These are phyloP conservation scores for Penicillium taxi DNA, from an alignment of 495 filamentous ascomycete species.

Conservation along the genomic window DNA sequence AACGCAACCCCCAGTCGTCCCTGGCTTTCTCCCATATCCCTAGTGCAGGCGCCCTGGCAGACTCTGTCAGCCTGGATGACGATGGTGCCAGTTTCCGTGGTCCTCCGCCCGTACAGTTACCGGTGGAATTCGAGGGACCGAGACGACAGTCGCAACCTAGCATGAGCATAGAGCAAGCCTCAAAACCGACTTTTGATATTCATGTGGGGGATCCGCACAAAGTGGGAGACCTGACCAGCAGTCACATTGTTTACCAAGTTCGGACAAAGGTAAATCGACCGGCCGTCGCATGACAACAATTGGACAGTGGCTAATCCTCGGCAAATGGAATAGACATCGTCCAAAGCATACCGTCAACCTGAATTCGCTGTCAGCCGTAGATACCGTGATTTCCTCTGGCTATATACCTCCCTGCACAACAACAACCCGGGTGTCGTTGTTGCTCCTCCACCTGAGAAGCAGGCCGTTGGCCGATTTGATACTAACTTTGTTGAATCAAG, in stretches of 20 bases:
- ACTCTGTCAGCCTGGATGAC: constrained; percentile 55
- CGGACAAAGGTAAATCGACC: constrained; percentile 87
- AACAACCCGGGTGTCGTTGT: constrained; percentile 95
- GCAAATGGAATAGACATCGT: constrained; percentile 77
- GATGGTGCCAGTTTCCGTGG: constrained; percentile 55
- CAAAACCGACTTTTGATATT: constrained; percentile 87
- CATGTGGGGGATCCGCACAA: constrained; percentile 94
- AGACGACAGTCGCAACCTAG: constrained; percentile 67
- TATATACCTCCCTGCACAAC: constrained; percentile 85
- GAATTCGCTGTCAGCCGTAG: constrained; percentile 89
- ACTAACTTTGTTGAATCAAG: constrained; percentile 92
- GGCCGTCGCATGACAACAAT: no score
- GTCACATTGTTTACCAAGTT: constrained; percentile 95
- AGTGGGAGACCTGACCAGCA: constrained; percentile 91
- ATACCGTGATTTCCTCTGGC: constrained; percentile 96
- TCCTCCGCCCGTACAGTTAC: constrained; percentile 67
- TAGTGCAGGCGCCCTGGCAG: constrained; percentile 45
- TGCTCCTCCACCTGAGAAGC: constrained; percentile 94
- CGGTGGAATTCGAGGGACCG: constrained; percentile 34
- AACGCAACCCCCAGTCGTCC: constrained; percentile 49
- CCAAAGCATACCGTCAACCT: constrained; percentile 84
- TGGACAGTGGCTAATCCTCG: no score
- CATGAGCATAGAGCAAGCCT: constrained; percentile 79
- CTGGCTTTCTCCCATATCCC: constrained; percentile 42
- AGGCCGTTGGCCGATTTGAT: constrained; percentile 93